A percentile compares a stretch with the other conserved stretches of the same genome.
Conservation (phyloP, 805 yeast genomes). For the Ogataea glucozyma region DNA sequence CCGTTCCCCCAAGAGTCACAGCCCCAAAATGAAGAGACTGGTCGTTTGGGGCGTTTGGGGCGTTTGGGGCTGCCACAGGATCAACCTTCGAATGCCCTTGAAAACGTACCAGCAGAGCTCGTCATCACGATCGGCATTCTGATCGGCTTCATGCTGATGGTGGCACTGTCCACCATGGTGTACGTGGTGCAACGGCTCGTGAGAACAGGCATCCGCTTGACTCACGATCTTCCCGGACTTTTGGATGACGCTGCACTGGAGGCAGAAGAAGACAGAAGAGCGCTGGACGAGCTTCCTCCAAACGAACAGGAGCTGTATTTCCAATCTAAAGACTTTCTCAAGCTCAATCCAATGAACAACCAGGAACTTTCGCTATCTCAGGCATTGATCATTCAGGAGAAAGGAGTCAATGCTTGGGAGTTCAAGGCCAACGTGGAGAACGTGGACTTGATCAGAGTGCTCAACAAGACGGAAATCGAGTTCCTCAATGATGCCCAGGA, state of each 20-base stretch:
- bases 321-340: conserved; percentile 58
- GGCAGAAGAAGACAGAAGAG: conserved; percentile 58
- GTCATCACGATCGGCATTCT: conserved; percentile 26
- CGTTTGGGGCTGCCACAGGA: background rate
- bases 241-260: conserved; percentile 64
- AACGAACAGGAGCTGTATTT: conserved; percentile 70
- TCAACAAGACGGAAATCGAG: conserved; percentile 62
- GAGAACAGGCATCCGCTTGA: conserved; percentile 23
- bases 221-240: conserved; percentile 52
- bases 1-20: no score
- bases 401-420: conserved; percentile 89
- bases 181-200: conserved; percentile 19
- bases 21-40: background rate
- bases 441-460: conserved; percentile 58
- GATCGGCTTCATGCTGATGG: conserved; percentile 25
- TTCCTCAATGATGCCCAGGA: conserved; percentile 52
- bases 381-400: conserved; percentile 71
- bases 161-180: conserved; percentile 17
- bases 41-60: no score
- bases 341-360: conserved; percentile 40
- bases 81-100: background rate
- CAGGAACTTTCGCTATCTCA: conserved; percentile 50
- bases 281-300: conserved; percentile 59
- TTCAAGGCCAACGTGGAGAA: conserved; percentile 61
- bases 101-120: conserved; percentile 15